These are phyloP conservation scores for Cyberlindnera euphorbiae DNA, from an alignment of 805 yeast species.

Conservation along the genomic window DNA sequence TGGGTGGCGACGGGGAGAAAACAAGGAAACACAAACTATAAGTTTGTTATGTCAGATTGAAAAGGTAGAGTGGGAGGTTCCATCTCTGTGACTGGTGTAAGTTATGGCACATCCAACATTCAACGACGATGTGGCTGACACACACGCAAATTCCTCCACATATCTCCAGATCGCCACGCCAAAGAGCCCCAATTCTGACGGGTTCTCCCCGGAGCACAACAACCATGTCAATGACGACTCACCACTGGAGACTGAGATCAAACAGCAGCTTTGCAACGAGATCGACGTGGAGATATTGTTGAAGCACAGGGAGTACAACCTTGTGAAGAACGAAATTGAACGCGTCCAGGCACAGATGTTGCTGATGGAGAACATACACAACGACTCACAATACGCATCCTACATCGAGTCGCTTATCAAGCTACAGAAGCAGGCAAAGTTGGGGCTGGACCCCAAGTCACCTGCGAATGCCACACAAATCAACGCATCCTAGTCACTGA, in stretches of 20 bases:
- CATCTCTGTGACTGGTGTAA: no score
- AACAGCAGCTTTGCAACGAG: constrained; percentile 36
- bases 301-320: constrained; percentile 50
- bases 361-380: constrained; percentile 40
- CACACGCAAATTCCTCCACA: constrained; percentile 5
- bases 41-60: no score
- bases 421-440: constrained; percentile 21
- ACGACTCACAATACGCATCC: constrained; percentile 29
- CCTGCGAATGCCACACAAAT: no score
- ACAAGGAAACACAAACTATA: no score
- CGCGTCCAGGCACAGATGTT: constrained; percentile 56
- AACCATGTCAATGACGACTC: constrained; percentile 4
- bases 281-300: constrained; percentile 56
- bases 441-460: constrained; percentile 1
- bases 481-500: no score
- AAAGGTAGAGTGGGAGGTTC: neutral
- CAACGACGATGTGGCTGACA: constrained; percentile 8
- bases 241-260: constrained; percentile 22
- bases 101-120: constrained; percentile 11
- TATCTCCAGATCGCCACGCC: constrained; percentile 40
- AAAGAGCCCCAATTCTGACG: constrained; percentile 37
- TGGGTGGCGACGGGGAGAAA: no score
- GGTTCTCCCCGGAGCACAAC: constrained; percentile 23
- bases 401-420: constrained; percentile 37
- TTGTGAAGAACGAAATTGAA: constrained; percentile 48